Conservation (phyloP, 2,329 filamentous ascomycete species). For the Cercospora sp. region DNA sequence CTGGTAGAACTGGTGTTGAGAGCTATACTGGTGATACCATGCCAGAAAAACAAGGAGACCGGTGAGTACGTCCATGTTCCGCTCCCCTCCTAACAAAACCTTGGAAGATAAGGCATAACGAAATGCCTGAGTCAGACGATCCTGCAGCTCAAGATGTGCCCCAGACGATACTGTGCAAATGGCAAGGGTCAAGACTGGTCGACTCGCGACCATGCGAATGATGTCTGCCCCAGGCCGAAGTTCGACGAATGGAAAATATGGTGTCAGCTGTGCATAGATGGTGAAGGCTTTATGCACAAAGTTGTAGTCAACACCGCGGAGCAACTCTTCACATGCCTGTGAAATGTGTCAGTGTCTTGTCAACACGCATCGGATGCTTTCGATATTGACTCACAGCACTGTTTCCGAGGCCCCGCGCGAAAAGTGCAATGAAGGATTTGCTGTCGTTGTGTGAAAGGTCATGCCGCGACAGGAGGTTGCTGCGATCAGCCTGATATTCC, state of each 20-base stretch:
- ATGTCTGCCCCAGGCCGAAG: slow-evolving; percentile 24
- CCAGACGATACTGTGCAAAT: slow-evolving; percentile 32
- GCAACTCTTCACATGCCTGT: slow-evolving; percentile 25
- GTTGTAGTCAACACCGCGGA: slow-evolving; percentile 31
- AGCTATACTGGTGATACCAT: slow-evolving; percentile 33
- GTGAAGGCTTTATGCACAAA: slow-evolving; percentile 30
- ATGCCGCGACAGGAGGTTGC: slow-evolving; percentile 20
- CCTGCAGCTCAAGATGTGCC: slow-evolving; percentile 25
- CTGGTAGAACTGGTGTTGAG: slow-evolving; percentile 31
- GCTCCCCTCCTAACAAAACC: slow-evolving; percentile 29
- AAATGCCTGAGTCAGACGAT: slow-evolving; percentile 31
- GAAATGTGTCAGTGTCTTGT: slow-evolving; percentile 4
- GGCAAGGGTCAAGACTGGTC: slow-evolving; percentile 31
- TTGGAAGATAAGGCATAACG: slow-evolving; percentile 30
- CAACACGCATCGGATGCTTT: background rate
- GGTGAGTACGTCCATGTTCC: slow-evolving; percentile 31
- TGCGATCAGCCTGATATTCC: slow-evolving; percentile 14
- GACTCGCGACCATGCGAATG: slow-evolving; percentile 26
- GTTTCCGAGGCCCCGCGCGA: slow-evolving; percentile 27
- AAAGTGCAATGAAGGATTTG: slow-evolving; percentile 29
- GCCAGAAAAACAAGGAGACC: slow-evolving; percentile 31
- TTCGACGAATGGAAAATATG: slow-evolving; percentile 32
- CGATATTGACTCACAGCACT: slow-evolving; percentile 15
- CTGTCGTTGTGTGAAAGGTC: slow-evolving; percentile 29
- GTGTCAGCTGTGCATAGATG: slow-evolving; percentile 27